Evolutionary conservation across 306 rosid genomes (phyloP), one percentile per base, ranked within the genome.

Genomic region (Cucumis cinereus): DNA sequence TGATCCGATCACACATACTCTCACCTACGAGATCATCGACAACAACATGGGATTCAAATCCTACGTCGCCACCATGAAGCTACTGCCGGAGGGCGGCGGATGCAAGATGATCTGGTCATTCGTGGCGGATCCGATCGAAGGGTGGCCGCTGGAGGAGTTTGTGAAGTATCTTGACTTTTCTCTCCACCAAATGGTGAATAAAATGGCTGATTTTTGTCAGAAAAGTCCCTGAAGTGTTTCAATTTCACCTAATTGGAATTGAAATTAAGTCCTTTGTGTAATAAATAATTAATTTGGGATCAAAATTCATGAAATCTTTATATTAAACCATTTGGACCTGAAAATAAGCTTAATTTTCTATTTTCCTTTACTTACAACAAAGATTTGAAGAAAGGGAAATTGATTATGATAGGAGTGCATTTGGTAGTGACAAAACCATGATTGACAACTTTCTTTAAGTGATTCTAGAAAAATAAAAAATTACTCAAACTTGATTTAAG

Each of bases 91-190:
- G 19, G n/a, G 26, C 52, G 24, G 62, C n/a, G 57, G 87, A 0
- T 89, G 87, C 80, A 79, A 75, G 91, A 77, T 89, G 7, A 83
- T 87, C 64, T 87, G 92, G 96, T 84, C 84, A 0, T 90, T 90
- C 78, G 79, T 81, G 19, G 14, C 85, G 72, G 93, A 87, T 78
- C 93, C 96, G 1, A 30, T 83, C 12, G 84, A 88, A 47, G 88
- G 88, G 8, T 80, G 82, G 90, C 75, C 19, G 12, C 30, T 79
- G 16, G 83, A 90, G 50, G 90, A 75, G 62, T 59, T 89, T 47
- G 36, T 33, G 19, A 47, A 76, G 30, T 70, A 77, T 26, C 2
- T 86, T 11, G 62, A 86, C 6, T 55, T 41, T 26, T 16, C 43
- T 78, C 81, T 87, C 10, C 67, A 75, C 20, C 78, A 6, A 66